Percentiles rank a stretch among this genome's conserved stretches.
phyloP scores from a whole-genome alignment of 2,329 filamentous ascomycete genomes.

The Penicillium palitans region DNA sequence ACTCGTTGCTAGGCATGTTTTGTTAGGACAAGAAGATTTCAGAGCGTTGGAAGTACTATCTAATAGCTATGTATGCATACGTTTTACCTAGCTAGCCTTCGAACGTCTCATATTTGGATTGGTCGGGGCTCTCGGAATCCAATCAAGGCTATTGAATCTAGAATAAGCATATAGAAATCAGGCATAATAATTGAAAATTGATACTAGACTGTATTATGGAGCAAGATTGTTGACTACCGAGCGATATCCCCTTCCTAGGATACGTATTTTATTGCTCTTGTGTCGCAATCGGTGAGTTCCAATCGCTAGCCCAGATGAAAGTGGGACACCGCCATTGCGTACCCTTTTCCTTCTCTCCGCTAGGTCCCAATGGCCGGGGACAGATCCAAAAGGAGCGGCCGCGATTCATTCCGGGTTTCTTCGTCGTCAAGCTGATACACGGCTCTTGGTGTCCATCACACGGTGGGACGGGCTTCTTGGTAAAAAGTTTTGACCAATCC shows the following conservation, averaged over 20 bases:
- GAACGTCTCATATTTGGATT: neutral
- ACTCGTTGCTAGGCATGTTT: neutral
- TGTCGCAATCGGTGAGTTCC: constrained; percentile 45
- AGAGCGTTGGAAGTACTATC: neutral
- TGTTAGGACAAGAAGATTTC: neutral
- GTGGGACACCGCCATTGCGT: constrained; percentile 86
- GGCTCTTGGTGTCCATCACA: constrained; percentile 84
- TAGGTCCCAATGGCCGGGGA: constrained; percentile 76
- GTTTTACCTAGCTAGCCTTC: neutral
- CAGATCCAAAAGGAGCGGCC: constrained; percentile 69
- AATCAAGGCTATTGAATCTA: neutral
- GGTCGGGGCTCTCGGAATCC: too few relatives aligned
- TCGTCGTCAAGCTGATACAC: constrained; percentile 79
- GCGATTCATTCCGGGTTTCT: constrained; percentile 83
- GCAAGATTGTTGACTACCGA: neutral
- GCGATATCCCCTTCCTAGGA: neutral
- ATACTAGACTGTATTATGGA: neutral
- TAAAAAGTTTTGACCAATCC: constrained; percentile 81
- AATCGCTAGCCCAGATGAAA: constrained; percentile 71
- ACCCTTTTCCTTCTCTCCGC: constrained; percentile 77
- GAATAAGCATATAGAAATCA: neutral
- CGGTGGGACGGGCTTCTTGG: constrained; percentile 69
- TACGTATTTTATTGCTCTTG: constrained; percentile 1
- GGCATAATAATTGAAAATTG: neutral
- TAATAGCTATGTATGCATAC: neutral